Evolutionary conservation across 2,329 filamentous ascomycete genomes (phyloP).

Genomic region (Neocucurbitaria cava): DNA sequence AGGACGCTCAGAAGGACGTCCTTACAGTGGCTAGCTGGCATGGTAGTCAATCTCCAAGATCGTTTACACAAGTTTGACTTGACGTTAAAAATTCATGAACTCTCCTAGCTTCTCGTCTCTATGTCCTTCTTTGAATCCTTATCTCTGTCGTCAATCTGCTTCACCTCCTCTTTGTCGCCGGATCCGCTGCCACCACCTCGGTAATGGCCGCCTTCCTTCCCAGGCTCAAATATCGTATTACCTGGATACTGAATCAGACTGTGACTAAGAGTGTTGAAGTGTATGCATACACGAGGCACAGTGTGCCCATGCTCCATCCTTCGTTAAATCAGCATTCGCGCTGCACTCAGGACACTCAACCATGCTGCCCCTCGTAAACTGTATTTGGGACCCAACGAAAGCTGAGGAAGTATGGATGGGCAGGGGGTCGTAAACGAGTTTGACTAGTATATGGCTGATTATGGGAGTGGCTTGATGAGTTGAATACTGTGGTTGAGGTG

Average conservation of each 20-base stretch:
- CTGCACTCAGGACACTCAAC: constrained; percentile 38
- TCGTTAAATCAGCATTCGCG: constrained; percentile 35
- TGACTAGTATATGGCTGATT: not conserved
- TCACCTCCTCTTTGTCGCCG: constrained; percentile 34
- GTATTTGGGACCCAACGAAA: not conserved
- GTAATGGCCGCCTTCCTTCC: constrained; percentile 36
- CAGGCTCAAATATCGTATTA: constrained; percentile 38
- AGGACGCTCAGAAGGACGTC: too few relatives aligned
- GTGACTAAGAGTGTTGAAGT: not conserved
- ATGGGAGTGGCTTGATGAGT: not conserved
- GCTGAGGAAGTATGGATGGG: not conserved
- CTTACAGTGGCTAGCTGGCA: too few relatives aligned
- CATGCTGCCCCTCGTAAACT: constrained; percentile 13
- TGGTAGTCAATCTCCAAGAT: not conserved
- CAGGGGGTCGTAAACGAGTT: not conserved
- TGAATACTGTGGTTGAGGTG: not conserved
- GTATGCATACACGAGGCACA: constrained; percentile 37
- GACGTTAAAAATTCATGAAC: not conserved
- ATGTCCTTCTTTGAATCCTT: constrained; percentile 9
- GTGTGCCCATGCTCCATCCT: constrained; percentile 38
- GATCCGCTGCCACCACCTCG: constrained; percentile 32
- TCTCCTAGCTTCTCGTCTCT: not conserved
- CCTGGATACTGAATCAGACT: constrained; percentile 11
- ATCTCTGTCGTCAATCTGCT: constrained; percentile 19
- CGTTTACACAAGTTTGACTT: too few relatives aligned